Conservation (phyloP, 208 protist genomes). For the Trypanosoma theileri region DNA sequence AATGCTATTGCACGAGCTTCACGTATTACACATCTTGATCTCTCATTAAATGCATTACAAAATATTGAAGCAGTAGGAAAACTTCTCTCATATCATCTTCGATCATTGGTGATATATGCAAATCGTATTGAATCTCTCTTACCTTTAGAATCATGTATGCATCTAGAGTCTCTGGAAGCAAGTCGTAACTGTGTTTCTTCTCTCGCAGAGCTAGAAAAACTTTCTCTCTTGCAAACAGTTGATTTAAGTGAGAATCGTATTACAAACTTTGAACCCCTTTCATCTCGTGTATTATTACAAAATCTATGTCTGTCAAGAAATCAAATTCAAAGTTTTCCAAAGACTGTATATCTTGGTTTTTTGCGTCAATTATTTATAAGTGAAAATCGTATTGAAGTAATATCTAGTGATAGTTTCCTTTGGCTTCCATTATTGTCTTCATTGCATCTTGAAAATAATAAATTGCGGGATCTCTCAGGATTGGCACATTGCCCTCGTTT, state of each 20-base stretch:
- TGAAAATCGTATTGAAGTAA: conserved; percentile 41
- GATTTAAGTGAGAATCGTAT: conserved; percentile 69
- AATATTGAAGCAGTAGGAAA: conserved; percentile 39
- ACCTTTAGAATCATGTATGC: conserved; percentile 47
- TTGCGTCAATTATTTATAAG: conserved; percentile 81
- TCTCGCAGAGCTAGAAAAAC: conserved; percentile 32
- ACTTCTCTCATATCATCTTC: conserved; percentile 38
- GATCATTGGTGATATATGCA: conserved; percentile 28
- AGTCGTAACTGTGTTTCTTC: conserved; percentile 54
- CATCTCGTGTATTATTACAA: conserved; percentile 36
- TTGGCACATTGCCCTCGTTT: conserved; percentile 61
- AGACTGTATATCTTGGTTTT: conserved; percentile 30
- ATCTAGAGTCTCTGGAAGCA: conserved; percentile 40
- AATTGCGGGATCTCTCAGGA: conserved; percentile 51
- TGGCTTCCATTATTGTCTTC: conserved; percentile 73
- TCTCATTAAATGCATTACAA: conserved; percentile 57
- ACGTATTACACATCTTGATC: conserved; percentile 39
- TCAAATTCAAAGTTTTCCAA: conserved; percentile 30
- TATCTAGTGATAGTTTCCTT: conserved; percentile 34
- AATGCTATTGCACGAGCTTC: conserved; percentile 41
- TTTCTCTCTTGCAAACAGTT: conserved; percentile 54
- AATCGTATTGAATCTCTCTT: conserved; percentile 54
- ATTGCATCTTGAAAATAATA: conserved; percentile 77
- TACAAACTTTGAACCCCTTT: conserved; percentile 21
- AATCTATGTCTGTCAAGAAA: conserved; percentile 73